A percentile compares a stretch with the other conserved stretches of the same genome.
These are phyloP conservation scores for Austroboletus eburneus DNA, from an alignment of 768 basidiomycete genomes.

Conservation along the genomic window DNA sequence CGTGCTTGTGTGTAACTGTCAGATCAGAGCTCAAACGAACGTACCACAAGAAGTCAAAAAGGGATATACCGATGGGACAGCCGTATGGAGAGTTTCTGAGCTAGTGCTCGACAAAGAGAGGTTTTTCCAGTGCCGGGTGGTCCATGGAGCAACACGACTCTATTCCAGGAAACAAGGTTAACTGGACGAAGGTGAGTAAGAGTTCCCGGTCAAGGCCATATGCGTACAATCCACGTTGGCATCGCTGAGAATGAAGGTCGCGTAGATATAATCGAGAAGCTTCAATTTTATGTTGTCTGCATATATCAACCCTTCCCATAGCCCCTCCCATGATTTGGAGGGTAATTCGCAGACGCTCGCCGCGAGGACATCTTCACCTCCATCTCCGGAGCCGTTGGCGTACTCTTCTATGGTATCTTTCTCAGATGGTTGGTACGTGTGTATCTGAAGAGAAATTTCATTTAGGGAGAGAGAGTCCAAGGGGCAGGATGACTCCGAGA, in stretches of 20 bases:
- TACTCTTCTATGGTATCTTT: conserved; percentile 72
- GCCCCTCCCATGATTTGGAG: conserved; percentile 75
- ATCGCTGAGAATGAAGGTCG: conserved; percentile 90
- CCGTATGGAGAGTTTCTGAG: conserved; percentile 92
- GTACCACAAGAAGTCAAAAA: neutral
- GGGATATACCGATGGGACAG: conserved; percentile 68
- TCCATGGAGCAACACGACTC: conserved; percentile 90
- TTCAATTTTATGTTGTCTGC: conserved; percentile 77
- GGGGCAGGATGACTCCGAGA: conserved; percentile 68
- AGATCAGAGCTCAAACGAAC: conserved; percentile 1
- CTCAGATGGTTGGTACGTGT: conserved; percentile 82
- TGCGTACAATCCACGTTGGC: conserved; percentile 76
- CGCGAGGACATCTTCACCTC: conserved; percentile 69
- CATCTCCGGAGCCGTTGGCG: conserved; percentile 53
- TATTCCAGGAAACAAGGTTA: conserved; percentile 94
- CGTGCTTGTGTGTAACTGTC: conserved; percentile 80
- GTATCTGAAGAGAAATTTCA: conserved; percentile 67
- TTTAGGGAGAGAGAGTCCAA: conserved; percentile 49
- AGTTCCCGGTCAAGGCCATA: neutral
- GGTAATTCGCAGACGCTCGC: conserved; percentile 90
- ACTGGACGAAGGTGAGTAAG: conserved; percentile 38
- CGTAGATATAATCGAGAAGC: conserved; percentile 91
- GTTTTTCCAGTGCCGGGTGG: conserved; percentile 99
- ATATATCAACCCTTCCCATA: conserved; percentile 94
- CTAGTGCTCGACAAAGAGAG: conserved; percentile 87